Base-by-base conservation (phyloP, 73 alveolate genomes). In the Durusdinium trenchii region DNA sequence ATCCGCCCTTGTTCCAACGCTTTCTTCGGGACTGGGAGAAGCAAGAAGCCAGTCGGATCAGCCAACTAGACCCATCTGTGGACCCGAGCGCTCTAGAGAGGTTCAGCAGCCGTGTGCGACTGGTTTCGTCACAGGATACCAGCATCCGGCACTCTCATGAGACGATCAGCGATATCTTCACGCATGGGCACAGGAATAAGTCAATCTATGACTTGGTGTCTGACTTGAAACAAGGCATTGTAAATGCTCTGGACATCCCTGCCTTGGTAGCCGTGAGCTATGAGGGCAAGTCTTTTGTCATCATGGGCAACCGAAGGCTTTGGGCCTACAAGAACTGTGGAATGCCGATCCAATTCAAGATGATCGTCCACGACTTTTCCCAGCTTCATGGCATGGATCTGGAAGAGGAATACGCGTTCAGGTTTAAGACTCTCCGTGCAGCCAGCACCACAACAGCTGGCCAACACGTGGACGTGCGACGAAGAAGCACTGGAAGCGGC, bases 321-420 rank as follows among this genome's bases (percentile, higher is more conserved):
- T 76, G 45, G 38, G 86, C 86, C 54, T 76, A 42, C 86, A 7
- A 43, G 86, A 42, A 76, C 57, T 76, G 86, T 36, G 86, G 86
- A 35, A 10, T 35, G 57, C 28, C 38, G 28, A 38, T 76, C 28
- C 42, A 6, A 12, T 76, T 76, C 86, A 40, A 43, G 60, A 43
- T 76, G 86, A 43, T 76, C 42, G 60, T 76, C 60, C 86, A 76
- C 86, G 28, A 43, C 9, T 76, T 40, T 16, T 57, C 54, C 43
- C 50, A 42, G 57, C 45, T 76, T 7, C 60, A 9, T 43, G 86
- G 86, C 35, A 43, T 36, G 57, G 38, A 20, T 36, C 35, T 0
- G 26, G 84, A 35, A 3, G 86, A 40, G 45, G 42, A 57, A 6
- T 10, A 18, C 9, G 86, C 86, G 0, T 43, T 43, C 40, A 9